Conservation (phyloP, 2,329 filamentous ascomycete species). For the Endocalyx cinctus region DNA sequence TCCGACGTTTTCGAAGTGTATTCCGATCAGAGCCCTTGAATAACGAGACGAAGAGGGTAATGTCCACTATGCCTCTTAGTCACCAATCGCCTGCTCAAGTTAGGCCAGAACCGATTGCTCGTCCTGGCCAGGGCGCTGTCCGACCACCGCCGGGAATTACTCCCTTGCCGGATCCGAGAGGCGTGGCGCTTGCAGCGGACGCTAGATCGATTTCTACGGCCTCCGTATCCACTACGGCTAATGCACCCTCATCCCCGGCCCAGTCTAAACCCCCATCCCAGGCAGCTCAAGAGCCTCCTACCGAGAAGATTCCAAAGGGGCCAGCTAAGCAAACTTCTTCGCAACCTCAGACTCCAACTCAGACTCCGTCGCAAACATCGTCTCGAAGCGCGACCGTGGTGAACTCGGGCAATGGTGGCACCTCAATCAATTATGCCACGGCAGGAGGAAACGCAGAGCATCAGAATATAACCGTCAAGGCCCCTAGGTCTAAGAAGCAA, state of each 20-base stretch:
- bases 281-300: conserved; percentile 11
- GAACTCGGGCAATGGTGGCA: conserved; percentile 30
- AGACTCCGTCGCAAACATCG: conserved; percentile 2
- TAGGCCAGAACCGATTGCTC: conserved; percentile 18
- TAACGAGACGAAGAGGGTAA: conserved; percentile 25
- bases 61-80: conserved; percentile 13
- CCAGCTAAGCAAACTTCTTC: conserved; percentile 8
- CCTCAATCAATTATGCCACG: conserved; percentile 29
- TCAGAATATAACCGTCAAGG: conserved; percentile 29
- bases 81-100: conserved; percentile 15
- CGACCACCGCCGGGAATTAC: conserved; percentile 7
- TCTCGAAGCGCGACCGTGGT: conserved; percentile 22
- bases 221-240: conserved; percentile 6
- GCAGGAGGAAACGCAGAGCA: conserved; percentile 25
- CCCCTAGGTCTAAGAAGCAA: conserved; percentile 26
- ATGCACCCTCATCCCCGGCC: conserved; percentile 6
- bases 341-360: conserved; percentile 7
- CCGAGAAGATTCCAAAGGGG: too few relatives aligned
- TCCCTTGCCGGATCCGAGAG: conserved; percentile 6
- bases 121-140: conserved; percentile 15
- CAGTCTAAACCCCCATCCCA: conserved; percentile 6
- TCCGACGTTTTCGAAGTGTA: conserved; percentile 26
- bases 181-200: conserved; percentile 3
- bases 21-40: conserved; percentile 25
- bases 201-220: conserved; percentile 5